phyloP scores from a whole-genome alignment of 2,329 filamentous ascomycete species.

The Aspergillus hortae region DNA sequence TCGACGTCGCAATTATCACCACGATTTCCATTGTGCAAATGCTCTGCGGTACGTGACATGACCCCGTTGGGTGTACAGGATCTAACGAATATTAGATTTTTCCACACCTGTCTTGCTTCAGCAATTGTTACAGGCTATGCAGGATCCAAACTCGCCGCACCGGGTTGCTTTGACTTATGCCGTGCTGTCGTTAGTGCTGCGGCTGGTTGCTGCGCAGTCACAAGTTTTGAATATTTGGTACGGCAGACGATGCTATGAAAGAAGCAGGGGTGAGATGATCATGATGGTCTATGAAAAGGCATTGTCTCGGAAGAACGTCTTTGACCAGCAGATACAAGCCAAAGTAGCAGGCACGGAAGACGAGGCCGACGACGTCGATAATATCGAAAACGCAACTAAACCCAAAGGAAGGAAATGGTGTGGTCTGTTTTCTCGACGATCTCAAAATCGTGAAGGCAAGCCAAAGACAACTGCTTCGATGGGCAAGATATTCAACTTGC shows the following conservation, averaged over 20 bases:
- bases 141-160: conserved; percentile 48
- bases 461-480: conserved; percentile 66
- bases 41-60: conserved; percentile 43
- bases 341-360: conserved; percentile 20
- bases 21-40: conserved; percentile 63
- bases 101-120: conserved; percentile 68
- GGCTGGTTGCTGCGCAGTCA: conserved; percentile 62
- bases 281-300: conserved; percentile 82
- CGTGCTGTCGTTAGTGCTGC: conserved; percentile 56
- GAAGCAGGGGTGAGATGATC: conserved; percentile 79
- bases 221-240: conserved; percentile 74
- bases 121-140: conserved; percentile 65
- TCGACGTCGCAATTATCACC: conserved; percentile 70
- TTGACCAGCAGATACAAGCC: conserved; percentile 28
- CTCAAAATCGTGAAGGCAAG: conserved; percentile 23
- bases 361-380: not conserved
- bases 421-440: conserved; percentile 20
- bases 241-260: conserved; percentile 76
- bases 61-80: not conserved
- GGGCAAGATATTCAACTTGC: conserved; percentile 85
- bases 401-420: conserved; percentile 23
- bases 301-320: conserved; percentile 60
- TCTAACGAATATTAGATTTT: conserved; percentile 43
- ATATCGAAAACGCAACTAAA: conserved; percentile 16
- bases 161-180: conserved; percentile 64